A percentile compares a stretch with the other conserved stretches of the same genome.
These are phyloP conservation scores for Populus hybrid DNA, from an alignment of 441 rosid genomes.

Conservation along the genomic window DNA sequence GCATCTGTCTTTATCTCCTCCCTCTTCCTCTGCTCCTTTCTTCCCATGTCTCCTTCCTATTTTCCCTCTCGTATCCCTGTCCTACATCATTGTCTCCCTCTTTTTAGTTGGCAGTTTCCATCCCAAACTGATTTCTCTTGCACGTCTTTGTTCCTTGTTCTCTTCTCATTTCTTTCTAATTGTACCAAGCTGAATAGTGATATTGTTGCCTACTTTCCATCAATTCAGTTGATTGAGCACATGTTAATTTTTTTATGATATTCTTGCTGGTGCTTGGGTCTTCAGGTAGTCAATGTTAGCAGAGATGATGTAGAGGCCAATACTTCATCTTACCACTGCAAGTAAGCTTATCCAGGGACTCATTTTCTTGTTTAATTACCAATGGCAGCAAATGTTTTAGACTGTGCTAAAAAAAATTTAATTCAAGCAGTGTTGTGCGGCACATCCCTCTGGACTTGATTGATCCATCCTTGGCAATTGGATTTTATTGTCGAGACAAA, in stretches of 20 bases:
- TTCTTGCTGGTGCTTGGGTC: conserved; percentile 23
- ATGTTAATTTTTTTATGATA: background rate
- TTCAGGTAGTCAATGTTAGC: conserved; percentile 56
- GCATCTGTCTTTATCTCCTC: background rate
- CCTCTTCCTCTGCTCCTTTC: background rate
- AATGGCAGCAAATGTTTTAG: background rate
- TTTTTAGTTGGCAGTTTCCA: background rate
- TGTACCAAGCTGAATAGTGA: background rate
- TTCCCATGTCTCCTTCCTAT: background rate
- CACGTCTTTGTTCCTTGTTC: background rate
- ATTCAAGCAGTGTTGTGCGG: conserved; percentile 45
- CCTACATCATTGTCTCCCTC: background rate
- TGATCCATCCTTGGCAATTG: conserved; percentile 86
- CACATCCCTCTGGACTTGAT: conserved; percentile 68
- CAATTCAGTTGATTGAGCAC: background rate
- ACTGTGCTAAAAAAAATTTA: background rate
- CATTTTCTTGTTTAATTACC: conserved; percentile 6
- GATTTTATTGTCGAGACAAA: conserved; percentile 84
- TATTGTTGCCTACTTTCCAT: background rate
- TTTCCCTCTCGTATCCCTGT: background rate
- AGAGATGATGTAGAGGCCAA: conserved; percentile 54
- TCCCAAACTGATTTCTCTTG: background rate
- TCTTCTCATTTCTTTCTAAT: background rate
- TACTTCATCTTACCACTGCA: conserved; percentile 82
- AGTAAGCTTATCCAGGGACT: conserved; percentile 43